Evolutionary conservation across 75 land plant species (phyloP).

Genomic region (Isoetes taiwanensis): DNA sequence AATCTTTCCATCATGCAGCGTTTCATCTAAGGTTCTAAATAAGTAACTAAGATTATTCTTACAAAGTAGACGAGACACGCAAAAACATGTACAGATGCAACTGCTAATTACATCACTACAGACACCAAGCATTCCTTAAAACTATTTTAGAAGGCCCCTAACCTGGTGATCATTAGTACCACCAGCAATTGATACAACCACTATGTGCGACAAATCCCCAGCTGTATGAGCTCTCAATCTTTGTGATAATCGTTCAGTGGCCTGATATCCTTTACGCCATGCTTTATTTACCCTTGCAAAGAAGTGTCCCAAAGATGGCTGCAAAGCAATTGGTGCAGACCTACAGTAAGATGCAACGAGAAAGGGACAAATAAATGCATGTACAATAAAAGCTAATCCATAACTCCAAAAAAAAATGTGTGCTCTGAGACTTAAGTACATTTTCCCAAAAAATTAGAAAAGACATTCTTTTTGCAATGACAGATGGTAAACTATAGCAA

Average conservation of each 20-base stretch:
- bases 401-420: not conserved
- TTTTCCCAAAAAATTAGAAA: not conserved
- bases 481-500: too few species aligned
- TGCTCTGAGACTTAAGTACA: not conserved
- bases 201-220: constrained; percentile 66
- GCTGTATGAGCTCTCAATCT: too few species aligned
- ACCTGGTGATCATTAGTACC: constrained; percentile 94
- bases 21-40: too few species aligned
- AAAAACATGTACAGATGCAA: not conserved
- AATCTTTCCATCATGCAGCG: too few species aligned
- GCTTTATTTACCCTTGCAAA: constrained; percentile 57
- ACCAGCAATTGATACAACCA: constrained; percentile 76
- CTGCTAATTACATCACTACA: too few species aligned
- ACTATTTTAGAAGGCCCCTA: not conserved
- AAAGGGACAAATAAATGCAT: too few species aligned
- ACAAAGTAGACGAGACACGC: too few species aligned
- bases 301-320: constrained; percentile 83
- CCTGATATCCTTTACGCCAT: constrained; percentile 67
- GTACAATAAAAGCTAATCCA: too few species aligned
- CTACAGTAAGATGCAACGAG: constrained; percentile 23
- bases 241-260: too few species aligned
- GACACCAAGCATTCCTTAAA: not conserved
- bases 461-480: too few species aligned
- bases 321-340: constrained; percentile 83
- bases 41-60: too few species aligned